These are phyloP conservation scores for Rhizoclosmatium globosum DNA, from an alignment of 192 early-diverging fungal species.

Conservation along the genomic window DNA sequence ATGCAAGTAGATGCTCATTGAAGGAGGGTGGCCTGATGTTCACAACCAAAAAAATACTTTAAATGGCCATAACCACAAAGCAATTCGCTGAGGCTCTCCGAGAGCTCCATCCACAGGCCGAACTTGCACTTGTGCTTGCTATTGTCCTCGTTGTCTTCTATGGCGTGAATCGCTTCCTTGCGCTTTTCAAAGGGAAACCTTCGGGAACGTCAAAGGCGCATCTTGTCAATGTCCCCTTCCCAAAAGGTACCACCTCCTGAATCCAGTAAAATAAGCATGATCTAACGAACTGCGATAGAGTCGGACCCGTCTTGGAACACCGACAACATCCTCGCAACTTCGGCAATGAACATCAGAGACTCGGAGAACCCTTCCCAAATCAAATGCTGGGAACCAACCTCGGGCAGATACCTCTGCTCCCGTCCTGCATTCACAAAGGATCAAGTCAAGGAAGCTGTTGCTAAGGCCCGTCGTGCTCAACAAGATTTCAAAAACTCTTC, in stretches of 20 bases:
- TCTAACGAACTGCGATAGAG: background rate
- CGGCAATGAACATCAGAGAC: background rate
- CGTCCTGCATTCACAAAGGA: constrained; percentile 61
- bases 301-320: background rate
- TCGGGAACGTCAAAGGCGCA: constrained; percentile 14
- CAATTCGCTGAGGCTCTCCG: background rate
- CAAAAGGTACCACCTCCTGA: constrained; percentile 1
- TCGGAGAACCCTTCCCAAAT: constrained; percentile 61
- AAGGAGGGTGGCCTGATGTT: background rate
- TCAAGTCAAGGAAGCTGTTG: constrained; percentile 66
- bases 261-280: background rate
- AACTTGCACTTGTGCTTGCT: background rate
- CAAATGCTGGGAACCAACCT: constrained; percentile 86
- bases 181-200: background rate
- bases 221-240: constrained; percentile 24
- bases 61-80: background rate
- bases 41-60: background rate
- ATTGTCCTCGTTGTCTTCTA: background rate
- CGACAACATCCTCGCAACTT: background rate
- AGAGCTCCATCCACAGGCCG: constrained; percentile 3
- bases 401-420: constrained; percentile 75
- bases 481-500: constrained; percentile 71
- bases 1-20: background rate
- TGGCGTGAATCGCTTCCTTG: too few species aligned
- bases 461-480: constrained; percentile 71